Evolutionary conservation across 2,329 filamentous ascomycete genomes (phyloP).

Genomic region (Phyllosticta paracitricarpa): DNA sequence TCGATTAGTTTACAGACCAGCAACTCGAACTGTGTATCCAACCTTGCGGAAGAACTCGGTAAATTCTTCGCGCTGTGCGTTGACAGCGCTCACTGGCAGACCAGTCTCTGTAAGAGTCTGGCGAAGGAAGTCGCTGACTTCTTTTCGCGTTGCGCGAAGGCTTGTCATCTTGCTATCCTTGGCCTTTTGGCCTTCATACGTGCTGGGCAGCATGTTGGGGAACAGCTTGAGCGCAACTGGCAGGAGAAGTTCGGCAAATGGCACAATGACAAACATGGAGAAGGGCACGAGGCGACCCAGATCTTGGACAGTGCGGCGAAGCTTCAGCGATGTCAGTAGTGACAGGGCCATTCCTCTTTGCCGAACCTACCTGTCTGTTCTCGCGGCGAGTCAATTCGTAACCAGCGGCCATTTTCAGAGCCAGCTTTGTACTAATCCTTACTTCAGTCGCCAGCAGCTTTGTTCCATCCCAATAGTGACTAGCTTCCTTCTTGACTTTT

Average conservation of each 20-base stretch:
- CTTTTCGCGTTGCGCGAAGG: constrained; percentile 78
- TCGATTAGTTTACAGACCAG: constrained; percentile 3
- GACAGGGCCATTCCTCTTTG: not conserved
- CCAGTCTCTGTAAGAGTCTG: constrained; percentile 89
- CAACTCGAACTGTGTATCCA: not conserved
- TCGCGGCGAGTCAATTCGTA: constrained; percentile 94
- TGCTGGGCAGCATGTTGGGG: constrained; percentile 94
- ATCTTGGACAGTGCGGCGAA: constrained; percentile 89
- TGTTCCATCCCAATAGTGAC: constrained; percentile 97
- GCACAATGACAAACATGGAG: constrained; percentile 92
- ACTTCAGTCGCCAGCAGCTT: constrained; percentile 90
- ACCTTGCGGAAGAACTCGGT: constrained; percentile 96
- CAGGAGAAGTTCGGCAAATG: constrained; percentile 86
- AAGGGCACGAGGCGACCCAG: constrained; percentile 88
- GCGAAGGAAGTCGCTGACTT: constrained; percentile 83
- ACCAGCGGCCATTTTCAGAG: constrained; percentile 93
- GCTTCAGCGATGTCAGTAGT: constrained; percentile 29
- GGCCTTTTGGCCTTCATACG: constrained; percentile 84
- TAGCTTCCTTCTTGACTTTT: constrained; percentile 86
- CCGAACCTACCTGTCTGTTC: constrained; percentile 57
- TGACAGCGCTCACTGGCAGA: constrained; percentile 72
- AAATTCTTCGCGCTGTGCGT: constrained; percentile 87
- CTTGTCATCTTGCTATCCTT: constrained; percentile 80
- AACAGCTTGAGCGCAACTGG: constrained; percentile 89
- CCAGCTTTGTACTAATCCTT: constrained; percentile 81